These are phyloP conservation scores for Diospyros lotus DNA, from an alignment of 148 eudicot species.

Conservation along the genomic window DNA sequence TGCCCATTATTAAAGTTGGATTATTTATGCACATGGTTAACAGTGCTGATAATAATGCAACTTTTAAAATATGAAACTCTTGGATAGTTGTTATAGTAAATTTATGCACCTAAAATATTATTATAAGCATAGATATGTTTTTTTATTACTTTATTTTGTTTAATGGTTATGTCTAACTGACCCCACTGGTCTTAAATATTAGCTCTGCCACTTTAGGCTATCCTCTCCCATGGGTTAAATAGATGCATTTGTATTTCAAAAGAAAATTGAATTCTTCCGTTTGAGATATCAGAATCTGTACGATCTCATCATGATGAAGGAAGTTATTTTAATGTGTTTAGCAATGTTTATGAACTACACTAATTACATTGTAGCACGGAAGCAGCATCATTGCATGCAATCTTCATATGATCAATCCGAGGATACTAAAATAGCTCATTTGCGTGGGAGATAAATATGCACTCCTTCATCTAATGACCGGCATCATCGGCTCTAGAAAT, in stretches of 20 bases:
- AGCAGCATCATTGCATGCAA: background rate
- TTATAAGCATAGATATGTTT: no score
- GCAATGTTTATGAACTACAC: background rate
- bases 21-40: no score
- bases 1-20: no score
- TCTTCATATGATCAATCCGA: background rate
- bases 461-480: background rate
- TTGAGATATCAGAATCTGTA: background rate
- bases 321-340: background rate
- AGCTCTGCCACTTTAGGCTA: background rate
- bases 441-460: background rate
- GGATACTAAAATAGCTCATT: conserved; percentile 6
- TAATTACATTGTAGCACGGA: background rate
- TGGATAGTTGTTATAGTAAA: no score
- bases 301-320: background rate
- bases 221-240: background rate
- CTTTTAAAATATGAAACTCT: no score
- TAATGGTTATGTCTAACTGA: no score
- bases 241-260: background rate
- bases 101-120: no score
- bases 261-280: background rate
- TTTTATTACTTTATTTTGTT: no score
- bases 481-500: background rate
- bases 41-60: no score
- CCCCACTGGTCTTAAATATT: no score